Evolutionary conservation across 106 monocot species (phyloP), one percentile per base, ranked within the genome.

Genomic region (Acorus calamus): DNA sequence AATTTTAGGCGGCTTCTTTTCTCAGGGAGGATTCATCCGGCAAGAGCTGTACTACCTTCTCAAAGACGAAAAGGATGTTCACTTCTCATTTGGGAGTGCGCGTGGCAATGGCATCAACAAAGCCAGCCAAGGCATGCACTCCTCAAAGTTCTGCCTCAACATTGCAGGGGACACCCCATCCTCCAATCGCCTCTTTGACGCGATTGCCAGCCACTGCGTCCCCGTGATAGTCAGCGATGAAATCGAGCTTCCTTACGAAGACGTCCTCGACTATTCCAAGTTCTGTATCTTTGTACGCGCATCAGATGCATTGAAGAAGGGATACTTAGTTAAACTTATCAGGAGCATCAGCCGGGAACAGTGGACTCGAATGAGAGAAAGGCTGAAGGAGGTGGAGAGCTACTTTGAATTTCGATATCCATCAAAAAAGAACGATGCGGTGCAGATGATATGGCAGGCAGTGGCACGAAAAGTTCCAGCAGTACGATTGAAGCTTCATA

Each of bases 91-190:
- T 50, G 83, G 83, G 42, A 83, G 78, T 14, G 55, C 72, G 9
- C 48, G 9, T 7, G 62, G 67, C 4, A 70, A 83, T 7, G 83
- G 83, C 4, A 68, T 83, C 62, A 44, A 50, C 47, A 47, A 75
- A 69, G 78, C 83, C n/a, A 78, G 61, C 44, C 55, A 61, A 4
- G 83, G 83, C 42, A 83, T 83, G 83, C 78, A 61, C 28, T 69
- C 74, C 3, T 78, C 83, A 67, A 83, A 83, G 56, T 83, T 72
- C 63, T 83, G 83, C 64, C 63, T 83, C 11, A 83, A 79, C 74
- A 79, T 83, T 5, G 83, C 83, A 0, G 83, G 83, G 3, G 83
- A 83, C 62, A 83, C 83, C 3, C 83, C 83, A 8, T 83, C 83
- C 4, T 83, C 83, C 49, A 83, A 83, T 46, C 69, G 79, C 3